phyloP scores from a whole-genome alignment of 1,284 basidiomycete species.

The Cryptococcus amylolentus region DNA sequence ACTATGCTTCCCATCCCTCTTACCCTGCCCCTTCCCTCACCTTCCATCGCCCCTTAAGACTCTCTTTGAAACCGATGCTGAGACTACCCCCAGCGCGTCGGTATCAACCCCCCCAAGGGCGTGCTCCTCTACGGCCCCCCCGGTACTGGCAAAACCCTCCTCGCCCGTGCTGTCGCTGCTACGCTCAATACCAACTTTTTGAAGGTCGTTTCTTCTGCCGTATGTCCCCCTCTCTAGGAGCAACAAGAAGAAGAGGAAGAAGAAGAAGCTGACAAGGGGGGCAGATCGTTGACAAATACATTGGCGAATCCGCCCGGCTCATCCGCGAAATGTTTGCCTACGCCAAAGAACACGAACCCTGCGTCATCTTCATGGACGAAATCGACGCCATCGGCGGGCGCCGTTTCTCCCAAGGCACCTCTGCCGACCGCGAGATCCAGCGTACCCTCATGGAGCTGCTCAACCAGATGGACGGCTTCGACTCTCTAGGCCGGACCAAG shows the following conservation, averaged over 20 bases:
- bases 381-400: conserved; percentile 96
- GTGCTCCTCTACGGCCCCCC: conserved; percentile 96
- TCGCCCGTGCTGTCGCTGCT: conserved; percentile 93
- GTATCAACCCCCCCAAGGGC: conserved; percentile 94
- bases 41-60: no score
- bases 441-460: conserved; percentile 98
- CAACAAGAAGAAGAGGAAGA: neutral
- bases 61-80: neutral
- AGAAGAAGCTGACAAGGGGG: neutral
- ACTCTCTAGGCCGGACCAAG: conserved; percentile 91
- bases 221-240: conserved; percentile 21
- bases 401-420: conserved; percentile 96
- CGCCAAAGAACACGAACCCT: conserved; percentile 94
- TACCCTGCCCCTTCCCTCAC: no score
- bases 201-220: conserved; percentile 95
- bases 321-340: conserved; percentile 99
- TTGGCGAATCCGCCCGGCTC: conserved; percentile 92
- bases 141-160: conserved; percentile 91
- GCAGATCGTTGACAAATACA: conserved; percentile 96
- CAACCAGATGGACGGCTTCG: conserved; percentile 99
- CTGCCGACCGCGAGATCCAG: conserved; percentile 98
- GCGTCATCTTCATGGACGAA: conserved; percentile 70
- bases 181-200: conserved; percentile 96
- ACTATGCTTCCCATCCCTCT: no score
- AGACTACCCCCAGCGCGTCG: conserved; percentile 62